Conservation (phyloP, 768 basidiomycete species). For the Multifurca ochricompacta region DNA sequence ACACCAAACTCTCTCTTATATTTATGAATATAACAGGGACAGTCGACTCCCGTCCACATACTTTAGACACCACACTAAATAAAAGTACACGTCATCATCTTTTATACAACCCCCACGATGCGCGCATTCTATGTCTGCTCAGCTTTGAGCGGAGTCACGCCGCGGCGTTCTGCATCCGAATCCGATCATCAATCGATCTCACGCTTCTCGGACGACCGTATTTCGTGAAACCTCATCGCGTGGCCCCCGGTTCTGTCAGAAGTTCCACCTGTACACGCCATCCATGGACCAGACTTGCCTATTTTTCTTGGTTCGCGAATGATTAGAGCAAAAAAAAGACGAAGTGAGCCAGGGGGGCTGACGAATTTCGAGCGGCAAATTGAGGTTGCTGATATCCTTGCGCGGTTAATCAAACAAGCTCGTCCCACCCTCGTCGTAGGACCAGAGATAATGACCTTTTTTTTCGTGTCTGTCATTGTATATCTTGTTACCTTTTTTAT, state of each 20-base stretch:
- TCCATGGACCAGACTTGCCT: background rate
- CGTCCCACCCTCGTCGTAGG: no score
- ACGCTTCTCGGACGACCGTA: background rate
- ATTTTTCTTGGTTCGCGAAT: background rate
- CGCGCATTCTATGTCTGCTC: background rate
- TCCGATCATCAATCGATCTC: no score
- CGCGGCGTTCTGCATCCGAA: no score
- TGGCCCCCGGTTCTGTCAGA: background rate
- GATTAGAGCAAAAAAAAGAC: no score
- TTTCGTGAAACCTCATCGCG: background rate
- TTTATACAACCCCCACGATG: background rate
- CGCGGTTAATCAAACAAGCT: no score
- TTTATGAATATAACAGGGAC: background rate
- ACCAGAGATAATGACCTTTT: no score
- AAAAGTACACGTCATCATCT: background rate
- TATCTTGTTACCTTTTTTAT: background rate
- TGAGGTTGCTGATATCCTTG: no score
- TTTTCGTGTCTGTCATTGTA: background rate
- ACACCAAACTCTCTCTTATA: no score
- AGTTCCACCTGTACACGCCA: background rate
- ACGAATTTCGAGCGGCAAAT: background rate
- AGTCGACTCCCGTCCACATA: background rate
- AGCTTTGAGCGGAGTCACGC: no score
- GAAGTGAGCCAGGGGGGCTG: background rate
- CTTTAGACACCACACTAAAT: background rate